A percentile compares a stretch with the other conserved stretches of the same genome.
These are phyloP conservation scores for Yamadazyma atmosphaerica DNA, from an alignment of 1,139 yeast genomes.

Conservation along the genomic window DNA sequence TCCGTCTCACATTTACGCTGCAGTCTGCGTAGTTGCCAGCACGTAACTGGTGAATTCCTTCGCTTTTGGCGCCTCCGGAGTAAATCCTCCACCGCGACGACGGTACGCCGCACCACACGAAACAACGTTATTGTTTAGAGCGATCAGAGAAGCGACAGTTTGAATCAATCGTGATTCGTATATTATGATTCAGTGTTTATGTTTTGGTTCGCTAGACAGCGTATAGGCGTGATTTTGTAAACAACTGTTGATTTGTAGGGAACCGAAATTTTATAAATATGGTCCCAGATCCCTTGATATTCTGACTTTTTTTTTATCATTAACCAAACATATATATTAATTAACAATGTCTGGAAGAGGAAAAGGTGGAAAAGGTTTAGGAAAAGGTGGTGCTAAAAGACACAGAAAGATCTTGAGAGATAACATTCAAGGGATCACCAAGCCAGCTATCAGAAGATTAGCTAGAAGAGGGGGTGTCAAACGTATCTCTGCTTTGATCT, in stretches of 20 bases:
- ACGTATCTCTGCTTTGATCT: constrained; percentile 98
- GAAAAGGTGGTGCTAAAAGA: constrained; percentile 99
- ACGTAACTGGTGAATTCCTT: no score
- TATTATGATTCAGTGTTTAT: no score
- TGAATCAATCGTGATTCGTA: neutral
- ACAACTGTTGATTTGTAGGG: neutral
- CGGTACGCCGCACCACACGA: no score
- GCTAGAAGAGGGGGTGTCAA: constrained; percentile 99
- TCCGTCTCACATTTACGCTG: no score
- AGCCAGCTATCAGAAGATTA: constrained; percentile 99
- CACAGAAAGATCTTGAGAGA: constrained; percentile 99
- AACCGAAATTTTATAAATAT: constrained; percentile 9
- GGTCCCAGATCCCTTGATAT: neutral
- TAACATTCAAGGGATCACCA: constrained; percentile 99
- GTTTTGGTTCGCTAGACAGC: neutral
- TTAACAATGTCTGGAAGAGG: constrained; percentile 96
- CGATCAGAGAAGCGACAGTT: no score
- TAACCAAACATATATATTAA: constrained; percentile 12
- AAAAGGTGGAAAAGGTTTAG: constrained; percentile 99
- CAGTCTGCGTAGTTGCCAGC: no score
- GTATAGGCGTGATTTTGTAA: constrained; percentile 1
- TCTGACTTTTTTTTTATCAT: constrained; percentile 4
- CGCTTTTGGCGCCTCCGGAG: no score
- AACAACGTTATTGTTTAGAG: no score
- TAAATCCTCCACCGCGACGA: no score